These are phyloP conservation scores for Drosera capensis DNA, from an alignment of 148 eudicot genomes.

Conservation along the genomic window DNA sequence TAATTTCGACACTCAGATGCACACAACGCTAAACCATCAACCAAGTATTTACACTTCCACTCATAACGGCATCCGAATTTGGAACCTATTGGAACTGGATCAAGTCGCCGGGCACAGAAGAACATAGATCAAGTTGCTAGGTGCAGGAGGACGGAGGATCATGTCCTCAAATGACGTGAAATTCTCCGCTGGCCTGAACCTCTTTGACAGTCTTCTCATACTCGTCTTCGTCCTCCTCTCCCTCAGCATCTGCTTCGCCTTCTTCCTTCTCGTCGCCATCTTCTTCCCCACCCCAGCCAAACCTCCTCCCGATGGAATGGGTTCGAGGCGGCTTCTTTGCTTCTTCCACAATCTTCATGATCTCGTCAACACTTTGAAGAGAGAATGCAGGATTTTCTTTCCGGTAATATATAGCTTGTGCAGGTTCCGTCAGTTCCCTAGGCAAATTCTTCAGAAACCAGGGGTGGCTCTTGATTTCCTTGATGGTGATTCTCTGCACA, in stretches of 20 bases:
- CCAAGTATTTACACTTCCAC: background rate
- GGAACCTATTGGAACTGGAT: too few species aligned
- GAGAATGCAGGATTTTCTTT: constrained; percentile 23
- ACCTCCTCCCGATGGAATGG: constrained; percentile 3
- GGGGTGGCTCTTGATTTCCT: constrained; percentile 46
- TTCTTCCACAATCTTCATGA: constrained; percentile 45
- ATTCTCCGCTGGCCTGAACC: constrained; percentile 8
- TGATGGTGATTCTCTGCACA: constrained; percentile 39
- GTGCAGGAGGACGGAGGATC: background rate
- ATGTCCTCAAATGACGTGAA: background rate
- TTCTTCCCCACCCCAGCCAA: constrained; percentile 8
- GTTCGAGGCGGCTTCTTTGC: constrained; percentile 29
- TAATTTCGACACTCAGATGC: background rate
- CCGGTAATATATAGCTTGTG: constrained; percentile 21
- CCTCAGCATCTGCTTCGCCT: background rate
- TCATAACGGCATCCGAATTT: background rate
- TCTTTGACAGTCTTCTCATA: constrained; percentile 8
- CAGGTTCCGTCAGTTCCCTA: constrained; percentile 26
- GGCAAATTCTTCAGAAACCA: constrained; percentile 62
- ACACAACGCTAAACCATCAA: background rate
- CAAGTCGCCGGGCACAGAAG: background rate
- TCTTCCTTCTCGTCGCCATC: constrained; percentile 2
- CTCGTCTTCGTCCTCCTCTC: constrained; percentile 5
- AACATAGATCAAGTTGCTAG: background rate
- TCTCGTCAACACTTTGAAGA: constrained; percentile 35